Percentiles rank a stretch among this genome's conserved stretches.
Evolutionary conservation across 2,329 filamentous ascomycete species (phyloP).

Genomic region (Phaeosphaeria sp.): DNA sequence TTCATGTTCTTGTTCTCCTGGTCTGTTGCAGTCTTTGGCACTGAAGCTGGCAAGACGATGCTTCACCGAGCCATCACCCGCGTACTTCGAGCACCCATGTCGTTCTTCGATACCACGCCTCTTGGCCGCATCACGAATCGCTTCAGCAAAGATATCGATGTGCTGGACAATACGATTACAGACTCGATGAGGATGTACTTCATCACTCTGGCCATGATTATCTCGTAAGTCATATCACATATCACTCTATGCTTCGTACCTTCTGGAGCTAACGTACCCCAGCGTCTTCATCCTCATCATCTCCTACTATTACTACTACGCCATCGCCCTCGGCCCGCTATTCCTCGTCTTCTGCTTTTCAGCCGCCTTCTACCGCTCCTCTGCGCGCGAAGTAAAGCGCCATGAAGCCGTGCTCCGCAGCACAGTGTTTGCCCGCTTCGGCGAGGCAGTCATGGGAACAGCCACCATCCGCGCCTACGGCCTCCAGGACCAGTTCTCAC

Average conservation of each 20-base stretch:
- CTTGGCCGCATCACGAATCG: slow-evolving; percentile 95
- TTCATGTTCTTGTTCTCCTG: slow-evolving; percentile 80
- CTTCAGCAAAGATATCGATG: slow-evolving; percentile 93
- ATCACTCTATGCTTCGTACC: background rate
- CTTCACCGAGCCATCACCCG: slow-evolving; percentile 79
- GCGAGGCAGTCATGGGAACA: slow-evolving; percentile 83
- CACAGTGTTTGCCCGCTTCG: slow-evolving; percentile 86
- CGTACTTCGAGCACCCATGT: slow-evolving; percentile 75
- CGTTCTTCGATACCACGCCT: slow-evolving; percentile 97
- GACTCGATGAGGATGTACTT: slow-evolving; percentile 94
- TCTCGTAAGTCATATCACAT: slow-evolving; percentile 48
- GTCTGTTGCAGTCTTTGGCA: slow-evolving; percentile 78
- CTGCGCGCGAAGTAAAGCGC: slow-evolving; percentile 91
- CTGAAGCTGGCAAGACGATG: slow-evolving; percentile 81
- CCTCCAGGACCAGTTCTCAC: slow-evolving; percentile 75
- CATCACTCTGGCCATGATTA: slow-evolving; percentile 81
- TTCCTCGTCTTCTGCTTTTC: slow-evolving; percentile 81
- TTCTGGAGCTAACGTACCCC: background rate
- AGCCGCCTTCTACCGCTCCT: slow-evolving; percentile 86
- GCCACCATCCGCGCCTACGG: slow-evolving; percentile 91
- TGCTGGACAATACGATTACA: slow-evolving; percentile 91
- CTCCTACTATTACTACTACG: slow-evolving; percentile 92
- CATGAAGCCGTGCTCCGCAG: slow-evolving; percentile 91
- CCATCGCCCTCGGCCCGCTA: slow-evolving; percentile 71
- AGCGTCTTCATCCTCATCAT: slow-evolving; percentile 89